A percentile compares a stretch with the other conserved stretches of the same genome.
These are phyloP conservation scores for Iris pallida DNA, from an alignment of 116 monocot genomes.

Conservation along the genomic window DNA sequence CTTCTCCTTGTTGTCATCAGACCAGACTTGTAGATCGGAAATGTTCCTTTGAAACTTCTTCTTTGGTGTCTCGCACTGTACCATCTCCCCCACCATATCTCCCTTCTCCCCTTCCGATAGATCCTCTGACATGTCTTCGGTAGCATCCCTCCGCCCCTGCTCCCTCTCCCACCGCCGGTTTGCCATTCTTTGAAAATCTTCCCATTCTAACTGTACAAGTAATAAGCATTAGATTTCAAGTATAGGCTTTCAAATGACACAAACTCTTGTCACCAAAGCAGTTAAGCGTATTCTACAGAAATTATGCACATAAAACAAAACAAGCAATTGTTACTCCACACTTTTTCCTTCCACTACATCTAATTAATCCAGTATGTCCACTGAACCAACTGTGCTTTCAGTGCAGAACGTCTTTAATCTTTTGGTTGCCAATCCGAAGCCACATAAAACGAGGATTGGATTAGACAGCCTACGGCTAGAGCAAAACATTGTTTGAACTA, in stretches of 20 bases:
- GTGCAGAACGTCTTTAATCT: too few species aligned
- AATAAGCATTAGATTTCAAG: neutral
- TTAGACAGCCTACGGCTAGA: too few species aligned
- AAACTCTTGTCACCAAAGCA: neutral
- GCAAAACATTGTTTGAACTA: too few species aligned
- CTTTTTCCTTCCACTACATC: too few species aligned
- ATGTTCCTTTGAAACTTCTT: constrained; percentile 29
- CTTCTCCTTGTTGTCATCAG: constrained; percentile 34
- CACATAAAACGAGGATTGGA: too few species aligned
- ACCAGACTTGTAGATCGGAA: constrained; percentile 40
- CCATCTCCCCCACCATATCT: constrained; percentile 16
- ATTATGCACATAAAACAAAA: neutral
- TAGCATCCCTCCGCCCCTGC: constrained; percentile 30
- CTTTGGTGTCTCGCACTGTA: constrained; percentile 7
- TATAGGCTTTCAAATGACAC: neutral
- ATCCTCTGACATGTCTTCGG: constrained; percentile 52
- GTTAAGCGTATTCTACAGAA: neutral
- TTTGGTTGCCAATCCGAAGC: too few species aligned
- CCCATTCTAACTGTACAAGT: constrained; percentile 34
- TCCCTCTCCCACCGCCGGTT: constrained; percentile 36
- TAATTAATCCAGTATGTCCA: too few species aligned
- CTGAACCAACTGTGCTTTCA: too few species aligned
- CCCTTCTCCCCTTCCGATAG: constrained; percentile 38
- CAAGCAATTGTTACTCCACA: neutral
- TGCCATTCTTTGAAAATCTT: constrained; percentile 24